Base-by-base conservation (phyloP, 176 grass and related monocot species). In the Aegilops speltoides region DNA sequence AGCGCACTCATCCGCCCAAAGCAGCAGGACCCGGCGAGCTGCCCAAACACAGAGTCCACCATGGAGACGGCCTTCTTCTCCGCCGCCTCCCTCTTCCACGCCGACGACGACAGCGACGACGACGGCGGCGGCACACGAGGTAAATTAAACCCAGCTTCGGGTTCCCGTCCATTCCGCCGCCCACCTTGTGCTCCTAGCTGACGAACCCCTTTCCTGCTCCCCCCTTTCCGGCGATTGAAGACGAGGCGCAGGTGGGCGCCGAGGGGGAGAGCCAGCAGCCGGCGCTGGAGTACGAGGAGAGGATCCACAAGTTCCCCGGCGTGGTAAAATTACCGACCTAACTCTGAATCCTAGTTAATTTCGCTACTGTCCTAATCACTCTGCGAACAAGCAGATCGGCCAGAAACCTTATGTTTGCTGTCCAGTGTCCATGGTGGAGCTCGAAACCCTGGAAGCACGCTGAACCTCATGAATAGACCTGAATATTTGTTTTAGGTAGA, bases 51-150 rank as follows among this genome's bases (percentile, higher is more conserved):
- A 8, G 31, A 48, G 56, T 12, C 61, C 73, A 72, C 34, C 32
- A 93, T 93, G 91, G 91, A 93, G 5, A 54, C 86, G 31, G 88
- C 91, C 12, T 12, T 90, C 86, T 90, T 93, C 85, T 93, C 91
- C 73, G 82, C 88, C 29, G 79, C 86, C 46, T 67, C 82, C 56
- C 91, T 90, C 88, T 93, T 93, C 83, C 71, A 62, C 78, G 71
- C 73, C 54, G 85, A 68, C 57, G 91, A 88, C 73, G 73, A 76
- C 73, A 76, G 73, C 64, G 56, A 43, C 64, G 85, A 63, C 43
- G 82, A 76, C 41, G 41, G 41, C 59, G 38, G 38, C 59, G 57
- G 20, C 66, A 34, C 64, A 4, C 24, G 73, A 76, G 73, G 73
- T 76, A 76, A 73, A 89, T 78, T 90, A 68, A 20, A 0, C 20